Conservation (phyloP, 768 basidiomycete genomes). For the Boletus subcaerulescens region DNA sequence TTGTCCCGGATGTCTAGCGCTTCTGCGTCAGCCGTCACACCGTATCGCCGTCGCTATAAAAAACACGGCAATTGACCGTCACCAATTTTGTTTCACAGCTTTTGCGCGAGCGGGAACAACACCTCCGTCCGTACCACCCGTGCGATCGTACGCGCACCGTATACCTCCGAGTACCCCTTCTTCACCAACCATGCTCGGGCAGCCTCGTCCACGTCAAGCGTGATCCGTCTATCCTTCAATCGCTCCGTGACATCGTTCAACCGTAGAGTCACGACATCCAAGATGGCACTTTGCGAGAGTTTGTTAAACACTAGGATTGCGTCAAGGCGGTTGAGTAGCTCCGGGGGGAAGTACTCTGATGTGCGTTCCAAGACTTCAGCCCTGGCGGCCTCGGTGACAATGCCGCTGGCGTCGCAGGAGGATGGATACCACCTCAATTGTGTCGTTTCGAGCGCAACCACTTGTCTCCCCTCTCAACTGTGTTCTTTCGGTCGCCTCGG, state of each 20-base stretch:
- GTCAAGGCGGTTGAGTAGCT: conserved; percentile 86
- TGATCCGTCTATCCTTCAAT: conserved; percentile 62
- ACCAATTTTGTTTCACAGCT: conserved; percentile 35
- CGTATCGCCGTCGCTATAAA: conserved; percentile 55
- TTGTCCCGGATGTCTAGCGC: conserved; percentile 59
- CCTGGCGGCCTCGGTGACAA: conserved; percentile 59
- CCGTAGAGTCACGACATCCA: conserved; percentile 76
- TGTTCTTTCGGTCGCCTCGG: no score
- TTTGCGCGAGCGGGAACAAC: conserved; percentile 77
- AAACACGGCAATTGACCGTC: neutral
- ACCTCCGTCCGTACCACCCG: conserved; percentile 82
- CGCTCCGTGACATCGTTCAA: conserved; percentile 70
- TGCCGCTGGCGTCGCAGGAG: conserved; percentile 60
- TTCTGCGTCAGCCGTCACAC: conserved; percentile 44
- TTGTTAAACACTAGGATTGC: conserved; percentile 90
- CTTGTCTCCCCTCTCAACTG: no score
- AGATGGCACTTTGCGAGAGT: conserved; percentile 66
- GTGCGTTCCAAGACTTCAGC: conserved; percentile 72
- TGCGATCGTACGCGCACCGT: conserved; percentile 86
- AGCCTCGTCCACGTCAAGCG: conserved; percentile 60
- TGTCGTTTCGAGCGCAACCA: no score
- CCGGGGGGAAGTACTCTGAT: conserved; percentile 81
- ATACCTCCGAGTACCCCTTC: conserved; percentile 79
- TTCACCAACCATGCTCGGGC: conserved; percentile 69
- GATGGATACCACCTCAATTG: no score